Evolutionary conservation across 2,329 filamentous ascomycete genomes (phyloP).

Genomic region (Ramichloridium luteum): DNA sequence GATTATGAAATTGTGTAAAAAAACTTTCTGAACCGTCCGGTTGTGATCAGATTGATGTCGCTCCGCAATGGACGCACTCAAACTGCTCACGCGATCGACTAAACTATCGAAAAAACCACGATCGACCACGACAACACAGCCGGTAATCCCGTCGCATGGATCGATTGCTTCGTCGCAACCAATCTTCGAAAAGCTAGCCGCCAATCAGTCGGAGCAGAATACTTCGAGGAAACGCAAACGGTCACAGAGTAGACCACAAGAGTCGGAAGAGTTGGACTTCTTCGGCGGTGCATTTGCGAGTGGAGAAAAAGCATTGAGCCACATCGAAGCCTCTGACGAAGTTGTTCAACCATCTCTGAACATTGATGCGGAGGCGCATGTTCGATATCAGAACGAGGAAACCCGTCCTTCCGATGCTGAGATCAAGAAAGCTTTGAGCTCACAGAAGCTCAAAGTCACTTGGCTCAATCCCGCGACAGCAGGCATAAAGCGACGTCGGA

Average conservation of each 20-base stretch:
- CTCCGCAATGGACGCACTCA: slow-evolving; percentile 55
- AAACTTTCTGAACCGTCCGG: no score
- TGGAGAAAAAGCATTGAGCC: no score
- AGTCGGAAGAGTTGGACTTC: slow-evolving; percentile 32
- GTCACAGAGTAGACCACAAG: slow-evolving; percentile 14
- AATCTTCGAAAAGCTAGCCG: slow-evolving; percentile 36
- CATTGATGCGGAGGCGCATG: no score
- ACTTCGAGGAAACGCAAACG: slow-evolving; percentile 33
- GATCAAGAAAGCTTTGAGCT: slow-evolving; percentile 21
- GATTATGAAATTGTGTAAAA: no score
- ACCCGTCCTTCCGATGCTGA: slow-evolving; percentile 8
- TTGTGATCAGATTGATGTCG: no score
- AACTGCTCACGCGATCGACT: slow-evolving; percentile 57
- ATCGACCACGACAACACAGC: slow-evolving; percentile 21
- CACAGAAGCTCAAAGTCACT: slow-evolving; percentile 25
- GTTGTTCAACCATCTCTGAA: no score
- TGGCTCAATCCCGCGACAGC: slow-evolving; percentile 19
- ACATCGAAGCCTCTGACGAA: no score
- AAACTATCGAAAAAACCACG: slow-evolving; percentile 40
- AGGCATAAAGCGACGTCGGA: slow-evolving; percentile 35
- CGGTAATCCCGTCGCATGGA: slow-evolving; percentile 51
- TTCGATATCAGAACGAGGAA: no score
- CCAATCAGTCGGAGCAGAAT: slow-evolving; percentile 2
- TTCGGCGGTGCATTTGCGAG: slow-evolving; percentile 27
- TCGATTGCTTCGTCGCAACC: slow-evolving; percentile 54